Base-by-base conservation (phyloP, 129 eudicot genomes). In the Tagetes erecta region DNA sequence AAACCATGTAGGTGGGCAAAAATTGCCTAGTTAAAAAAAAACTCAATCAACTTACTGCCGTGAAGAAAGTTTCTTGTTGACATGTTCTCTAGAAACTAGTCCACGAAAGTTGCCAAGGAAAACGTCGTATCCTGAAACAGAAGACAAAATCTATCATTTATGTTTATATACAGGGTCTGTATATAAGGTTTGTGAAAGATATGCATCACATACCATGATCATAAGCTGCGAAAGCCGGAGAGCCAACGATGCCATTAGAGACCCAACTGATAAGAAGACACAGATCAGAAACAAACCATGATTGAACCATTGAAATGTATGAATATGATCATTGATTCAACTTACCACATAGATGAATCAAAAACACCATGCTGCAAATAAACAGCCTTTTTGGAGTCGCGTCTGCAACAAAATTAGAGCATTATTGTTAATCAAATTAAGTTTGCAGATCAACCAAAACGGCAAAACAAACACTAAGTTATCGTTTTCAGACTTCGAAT, bases 331-430 rank as follows among this genome's bases (percentile, higher is more conserved):
- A 47, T 5, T 9, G 49, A 47, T 47, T 47, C 52, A 68, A 76
- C 97, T 88, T 75, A 91, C 99, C 99, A 96, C 97, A 94, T 88
- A 6, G 99, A 91, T 33, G 97, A 88, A 87, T 94, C 97, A 67
- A 94, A 78, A 40, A 94, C 87, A 55, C 99, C 99, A 79, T 94
- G 99, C 62, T 91, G 99, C 68, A 94, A 78, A 84, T 88, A 94
- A 70, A 88, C 99, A 69, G 82, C 99, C 76, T 94, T 91, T 68
- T 84, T 80, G 33, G 99, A 68, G 74, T 94, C 88, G 59, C 87
- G 95, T 70, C 99, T 94, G 81, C 73, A 73, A 44, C 37, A 60
- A 30, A 63, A 68, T 74, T 14, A 45, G 8, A 59, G 37, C 68
- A 30, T 63, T 51, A 51, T 2, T 2, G 12, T 45, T 33, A 20